Evolutionary conservation across 768 basidiomycete species (phyloP), one percentile per base, ranked within the genome.

Genomic region (Boletus subparvulus): DNA sequence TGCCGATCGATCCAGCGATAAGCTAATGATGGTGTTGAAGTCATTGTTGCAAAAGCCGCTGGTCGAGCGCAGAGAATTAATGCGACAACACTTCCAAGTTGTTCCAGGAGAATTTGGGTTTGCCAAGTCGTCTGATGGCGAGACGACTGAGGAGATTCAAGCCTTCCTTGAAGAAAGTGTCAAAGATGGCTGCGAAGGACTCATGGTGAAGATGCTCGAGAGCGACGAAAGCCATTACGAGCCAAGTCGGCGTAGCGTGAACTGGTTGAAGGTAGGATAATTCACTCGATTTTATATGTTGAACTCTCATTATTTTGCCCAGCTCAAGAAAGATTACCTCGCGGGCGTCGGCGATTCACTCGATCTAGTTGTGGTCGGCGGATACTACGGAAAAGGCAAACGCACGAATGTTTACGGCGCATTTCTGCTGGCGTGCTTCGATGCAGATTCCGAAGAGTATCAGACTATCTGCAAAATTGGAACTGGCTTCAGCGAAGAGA

Each of bases 391-490:
- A 59, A 94, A 96, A 74, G 97, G 97, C 55, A 99, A 99, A 73
- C 88, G 97, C 51, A 97, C 96, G 30, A 90, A 92, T 70, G 92
- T 97, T 30, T 99, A 98, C 68, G 97, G 97, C 49, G 97, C 97
- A 13, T 98, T 97, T 83, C 82, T 98, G 24, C 83, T 99, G 37
- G 97, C 97, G 9, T 98, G 96, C 74, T 98, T 94, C 70, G 97
- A 99, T 71, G 78, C 86, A 54, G 97, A 98, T 63, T 81, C 89
- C 19, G 96, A 98, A 71, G 90, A 92, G 69, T 98, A 83, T 70
- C 97, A 99, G 68, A 94, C 95, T 5, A 94, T 98, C 50, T 98
- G 97, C 82, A 99, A 99, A 73, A 97, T 99, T 62, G 97, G 97
- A 10, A 99, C 97, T 0, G 97, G 97, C 2, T 98, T 99, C 76